Base-by-base conservation (phyloP, 352 stramenopile genomes). In the Blastocystis sp. region DNA sequence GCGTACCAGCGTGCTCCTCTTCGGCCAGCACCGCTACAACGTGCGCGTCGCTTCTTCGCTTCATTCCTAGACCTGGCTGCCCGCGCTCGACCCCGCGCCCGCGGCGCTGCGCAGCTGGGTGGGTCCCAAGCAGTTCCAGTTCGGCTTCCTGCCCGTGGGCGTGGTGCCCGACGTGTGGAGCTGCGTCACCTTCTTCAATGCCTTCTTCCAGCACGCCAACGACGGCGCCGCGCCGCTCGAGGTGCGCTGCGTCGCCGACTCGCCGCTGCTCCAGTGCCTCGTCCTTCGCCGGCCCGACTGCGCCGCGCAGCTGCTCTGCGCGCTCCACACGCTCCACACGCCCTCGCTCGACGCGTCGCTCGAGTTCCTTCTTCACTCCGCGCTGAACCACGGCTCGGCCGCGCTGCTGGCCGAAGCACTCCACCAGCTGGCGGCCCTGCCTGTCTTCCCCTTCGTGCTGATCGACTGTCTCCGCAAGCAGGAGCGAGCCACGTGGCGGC, bases 381-480 rank as follows among this genome's bases (percentile, higher is more conserved):
- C 60, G 9, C 56, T 84, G 3, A 84, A 84, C 28, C 74, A 84
- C 74, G 48, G 52, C 4, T 84, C 74, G 0, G 10, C 52, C 4
- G 0, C 56, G 0, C 56, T 45, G 43, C 74, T 84, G 11, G 19
- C 43, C n/a, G 19, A 62, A 0, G 38, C 74, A 9, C 45, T 84
- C 5, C 23, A 3, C 28, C 40, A 43, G 2, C 74, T 84, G 34
- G 28, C 74, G 17, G 21, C 53, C 2, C 34, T 62, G 2, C 34
- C 74, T 11, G 28, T 84, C 48, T 84, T 84, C 34, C 74, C 74
- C 14, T 9, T 14, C 9, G 23, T 84, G 10, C 48, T 84, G 3
- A 48, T 84, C 17, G 34, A 64, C 53, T 84, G 74, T 69, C 74
- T 84, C 10, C 74, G 74, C 41, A 84, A 84, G 38, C 53, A 84